Conservation (phyloP, 2,329 filamentous ascomycete species). For the Zymoseptoria pseudotritici region DNA sequence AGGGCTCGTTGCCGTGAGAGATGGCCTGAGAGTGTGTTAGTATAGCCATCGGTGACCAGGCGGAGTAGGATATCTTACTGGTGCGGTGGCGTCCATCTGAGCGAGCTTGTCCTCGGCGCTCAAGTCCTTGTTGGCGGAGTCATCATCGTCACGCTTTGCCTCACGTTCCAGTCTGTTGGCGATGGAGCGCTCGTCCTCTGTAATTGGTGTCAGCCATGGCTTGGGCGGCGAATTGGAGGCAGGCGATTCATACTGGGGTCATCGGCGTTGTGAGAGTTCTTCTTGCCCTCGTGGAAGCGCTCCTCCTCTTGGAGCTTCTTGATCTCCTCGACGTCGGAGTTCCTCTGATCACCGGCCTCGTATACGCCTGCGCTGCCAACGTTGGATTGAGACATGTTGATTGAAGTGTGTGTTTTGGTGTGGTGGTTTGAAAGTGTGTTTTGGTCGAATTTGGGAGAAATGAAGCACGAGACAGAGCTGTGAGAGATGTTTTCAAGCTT, state of each 20-base stretch:
- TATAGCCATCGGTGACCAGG: neutral
- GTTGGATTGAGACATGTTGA: slow-evolving; percentile 41
- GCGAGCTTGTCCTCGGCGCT: slow-evolving; percentile 30
- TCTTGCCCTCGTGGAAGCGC: slow-evolving; percentile 65
- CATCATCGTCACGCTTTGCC: slow-evolving; percentile 44
- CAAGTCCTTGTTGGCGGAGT: slow-evolving; percentile 30
- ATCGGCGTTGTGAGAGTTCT: slow-evolving; percentile 58
- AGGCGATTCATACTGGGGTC: slow-evolving; percentile 59
- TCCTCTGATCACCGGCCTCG: slow-evolving; percentile 67
- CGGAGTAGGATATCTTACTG: slow-evolving; percentile 24
- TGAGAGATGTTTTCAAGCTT: neutral
- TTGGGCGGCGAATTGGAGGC: neutral
- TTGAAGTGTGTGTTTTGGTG: neutral
- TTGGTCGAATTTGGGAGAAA: neutral
- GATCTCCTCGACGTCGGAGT: slow-evolving; percentile 37
- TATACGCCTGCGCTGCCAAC: slow-evolving; percentile 62
- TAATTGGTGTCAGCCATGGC: neutral
- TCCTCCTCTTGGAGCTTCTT: slow-evolving; percentile 43
- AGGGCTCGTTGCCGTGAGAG: slow-evolving; percentile 65
- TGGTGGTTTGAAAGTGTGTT: neutral
- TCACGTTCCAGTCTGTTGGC: slow-evolving; percentile 63
- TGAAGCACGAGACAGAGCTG: neutral
- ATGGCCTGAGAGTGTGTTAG: slow-evolving; percentile 40
- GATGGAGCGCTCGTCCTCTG: slow-evolving; percentile 64
- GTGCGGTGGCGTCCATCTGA: slow-evolving; percentile 54